Conservation (phyloP, 306 rosid genomes). For the Vigna hirtella region DNA sequence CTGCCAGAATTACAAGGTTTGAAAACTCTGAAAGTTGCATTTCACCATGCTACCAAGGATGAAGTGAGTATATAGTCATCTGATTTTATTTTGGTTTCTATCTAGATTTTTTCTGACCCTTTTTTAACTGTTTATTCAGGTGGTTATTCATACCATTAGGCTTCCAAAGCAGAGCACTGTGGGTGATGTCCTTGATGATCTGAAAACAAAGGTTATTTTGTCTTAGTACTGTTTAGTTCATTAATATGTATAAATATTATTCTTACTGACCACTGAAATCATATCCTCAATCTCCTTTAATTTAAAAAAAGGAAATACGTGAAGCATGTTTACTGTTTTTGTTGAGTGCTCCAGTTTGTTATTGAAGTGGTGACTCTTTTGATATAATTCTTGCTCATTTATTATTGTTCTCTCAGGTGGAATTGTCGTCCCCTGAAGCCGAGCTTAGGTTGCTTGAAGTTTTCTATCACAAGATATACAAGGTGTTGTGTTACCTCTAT, state of each 20-base stretch:
- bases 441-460: constrained; percentile 96
- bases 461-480: constrained; percentile 91
- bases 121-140: constrained; percentile 54
- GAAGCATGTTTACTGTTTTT: constrained; percentile 26
- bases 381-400: constrained; percentile 12
- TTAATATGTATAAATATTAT: constrained; percentile 14
- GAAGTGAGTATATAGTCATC: constrained; percentile 64
- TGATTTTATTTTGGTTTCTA: constrained; percentile 34
- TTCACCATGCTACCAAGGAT: constrained; percentile 86
- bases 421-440: constrained; percentile 78
- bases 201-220: constrained; percentile 74
- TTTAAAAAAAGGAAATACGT: not conserved
- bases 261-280: constrained; percentile 4
- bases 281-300: constrained; percentile 11
- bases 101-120: not conserved
- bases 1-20: constrained; percentile 92
- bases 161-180: constrained; percentile 92
- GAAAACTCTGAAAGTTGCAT: constrained; percentile 90
- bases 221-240: constrained; percentile 7
- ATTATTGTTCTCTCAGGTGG: constrained; percentile 61
- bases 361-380: constrained; percentile 13
- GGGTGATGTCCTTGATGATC: constrained; percentile 85
- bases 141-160: constrained; percentile 80
- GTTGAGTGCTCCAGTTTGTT: constrained; percentile 15
- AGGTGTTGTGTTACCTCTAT: constrained; percentile 58